Conservation (phyloP, 495 filamentous ascomycete species). For the Penicillium herquei region DNA sequence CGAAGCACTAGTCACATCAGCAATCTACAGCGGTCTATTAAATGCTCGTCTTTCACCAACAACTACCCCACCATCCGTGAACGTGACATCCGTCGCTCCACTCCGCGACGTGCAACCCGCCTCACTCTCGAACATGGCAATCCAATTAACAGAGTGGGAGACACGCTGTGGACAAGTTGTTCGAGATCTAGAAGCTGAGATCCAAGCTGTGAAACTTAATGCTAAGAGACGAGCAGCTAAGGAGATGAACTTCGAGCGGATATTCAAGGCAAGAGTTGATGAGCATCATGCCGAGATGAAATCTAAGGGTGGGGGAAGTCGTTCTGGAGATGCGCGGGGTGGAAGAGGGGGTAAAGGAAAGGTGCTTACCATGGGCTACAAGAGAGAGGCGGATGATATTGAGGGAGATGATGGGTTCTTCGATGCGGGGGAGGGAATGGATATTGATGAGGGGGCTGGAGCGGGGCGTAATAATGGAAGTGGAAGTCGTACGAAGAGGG, state of each 20-base stretch:
- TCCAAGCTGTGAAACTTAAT: slow-evolving; percentile 54
- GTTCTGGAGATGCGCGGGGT: not conserved
- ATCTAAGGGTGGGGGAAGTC: slow-evolving; percentile 15
- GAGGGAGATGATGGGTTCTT: slow-evolving; percentile 47
- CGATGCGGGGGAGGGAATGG: slow-evolving; percentile 50
- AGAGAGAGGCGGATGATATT: slow-evolving; percentile 43
- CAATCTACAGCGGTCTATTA: slow-evolving; percentile 83
- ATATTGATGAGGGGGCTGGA: slow-evolving; percentile 43
- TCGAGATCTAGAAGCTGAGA: slow-evolving; percentile 69
- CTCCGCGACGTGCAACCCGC: slow-evolving; percentile 80
- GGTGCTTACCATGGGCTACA: slow-evolving; percentile 27
- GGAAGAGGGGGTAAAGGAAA: slow-evolving; percentile 10
- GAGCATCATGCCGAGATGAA: slow-evolving; percentile 12
- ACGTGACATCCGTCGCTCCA: slow-evolving; percentile 74
- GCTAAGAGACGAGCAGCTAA: slow-evolving; percentile 52
- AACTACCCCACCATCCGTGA: slow-evolving; percentile 59
- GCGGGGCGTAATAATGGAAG: slow-evolving; percentile 16
- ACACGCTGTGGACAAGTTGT: slow-evolving; percentile 73
- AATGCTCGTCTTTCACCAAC: slow-evolving; percentile 77
- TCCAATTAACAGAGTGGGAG: slow-evolving; percentile 70
- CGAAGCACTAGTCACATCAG: slow-evolving; percentile 84
- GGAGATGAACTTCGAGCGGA: slow-evolving; percentile 45
- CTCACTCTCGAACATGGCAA: slow-evolving; percentile 63
- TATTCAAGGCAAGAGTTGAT: slow-evolving; percentile 47
- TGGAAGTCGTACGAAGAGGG: slow-evolving; percentile 35